These are phyloP conservation scores for Colletotrichum cordylinicola DNA, from an alignment of 2,329 filamentous ascomycete genomes.

Conservation along the genomic window DNA sequence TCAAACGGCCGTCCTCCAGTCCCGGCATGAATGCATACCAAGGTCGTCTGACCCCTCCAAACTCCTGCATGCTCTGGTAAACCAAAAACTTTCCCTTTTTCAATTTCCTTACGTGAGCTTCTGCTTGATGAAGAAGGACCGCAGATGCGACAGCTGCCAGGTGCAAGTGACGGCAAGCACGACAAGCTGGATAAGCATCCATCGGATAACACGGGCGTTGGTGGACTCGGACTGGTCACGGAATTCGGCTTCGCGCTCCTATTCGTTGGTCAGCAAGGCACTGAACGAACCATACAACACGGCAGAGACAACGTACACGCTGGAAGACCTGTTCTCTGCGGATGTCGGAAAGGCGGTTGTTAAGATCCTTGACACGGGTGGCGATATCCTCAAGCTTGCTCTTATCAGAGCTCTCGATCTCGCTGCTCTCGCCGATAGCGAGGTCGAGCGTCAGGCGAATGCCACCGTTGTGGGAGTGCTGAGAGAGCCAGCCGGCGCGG, in stretches of 20 bases:
- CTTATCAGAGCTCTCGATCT: slow-evolving; percentile 94
- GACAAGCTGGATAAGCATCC: slow-evolving; percentile 89
- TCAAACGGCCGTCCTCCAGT: neutral
- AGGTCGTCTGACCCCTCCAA: neutral
- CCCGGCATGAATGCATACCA: neutral
- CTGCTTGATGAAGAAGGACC: slow-evolving; percentile 99
- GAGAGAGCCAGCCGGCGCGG: slow-evolving; percentile 74
- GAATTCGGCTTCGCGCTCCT: slow-evolving; percentile 98
- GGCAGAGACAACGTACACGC: slow-evolving; percentile 59
- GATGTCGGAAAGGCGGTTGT: slow-evolving; percentile 85
- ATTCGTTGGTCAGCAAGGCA: neutral
- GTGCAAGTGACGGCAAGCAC: slow-evolving; percentile 88
- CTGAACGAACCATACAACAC: neutral
- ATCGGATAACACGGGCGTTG: slow-evolving; percentile 89
- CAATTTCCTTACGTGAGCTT: slow-evolving; percentile 79
- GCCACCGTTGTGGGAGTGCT: slow-evolving; percentile 70
- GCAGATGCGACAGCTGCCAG: slow-evolving; percentile 95
- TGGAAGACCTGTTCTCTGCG: slow-evolving; percentile 96
- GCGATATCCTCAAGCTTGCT: slow-evolving; percentile 90
- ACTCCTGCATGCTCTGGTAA: neutral
- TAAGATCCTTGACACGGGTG: slow-evolving; percentile 87
- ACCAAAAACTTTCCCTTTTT: neutral
- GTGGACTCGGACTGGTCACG: slow-evolving; percentile 95
- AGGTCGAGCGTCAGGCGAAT: slow-evolving; percentile 88
- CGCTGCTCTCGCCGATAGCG: slow-evolving; percentile 91